Base-by-base conservation (phyloP, 495 filamentous ascomycete genomes). In the Pseudevernia furfuracea region DNA sequence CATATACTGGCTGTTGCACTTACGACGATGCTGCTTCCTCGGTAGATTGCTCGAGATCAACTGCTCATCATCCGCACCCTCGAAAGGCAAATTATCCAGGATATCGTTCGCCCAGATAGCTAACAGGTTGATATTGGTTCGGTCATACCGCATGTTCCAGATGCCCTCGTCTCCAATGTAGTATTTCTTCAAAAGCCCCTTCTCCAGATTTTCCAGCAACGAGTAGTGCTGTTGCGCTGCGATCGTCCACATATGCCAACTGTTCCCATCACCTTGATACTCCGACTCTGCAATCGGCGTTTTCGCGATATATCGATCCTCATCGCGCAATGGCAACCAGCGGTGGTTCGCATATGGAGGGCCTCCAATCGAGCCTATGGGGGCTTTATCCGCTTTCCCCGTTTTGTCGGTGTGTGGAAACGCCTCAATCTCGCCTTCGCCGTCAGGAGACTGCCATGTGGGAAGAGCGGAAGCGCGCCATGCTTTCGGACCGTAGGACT, bases 181-280 rank as follows among this genome's bases (percentile, higher is more conserved):
- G 69, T 81, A 81, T 58, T 73, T 69, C 38, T 69, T 63, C 37
- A 79, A 68, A 14, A 73, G 66, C 59, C 76, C 69, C 21, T 76
- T 71, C 60, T 81, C 79, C 7, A 81, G 69, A 62, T 81, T 76
- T 43, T 76, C 69, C 30, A 81, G 72, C 49, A 81, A 72, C 14
- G 77, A 79, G 62, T 81, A 81, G 49, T 81, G 79, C 63, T 74
- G 73, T 65, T 81, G 79, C 37, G 79, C 77, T n/a, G 77, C 76
- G 25, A 80, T 68, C 34, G 76, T 71, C 79, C 79, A 81, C 11
- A 69, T 73, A n/a, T 66, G 66, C 73, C 74, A 74, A 57, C 72
- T 73, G 3, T 68, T 65, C 3, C 71, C 71, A 60, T 68, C 67
- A 2, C 68, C 49, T 58, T 71, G 49, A 55, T 73, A 73, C 21